Evolutionary conservation across 768 basidiomycete species (phyloP), one percentile per base, ranked within the genome.

Genomic region (Amanita subjunquillea): DNA sequence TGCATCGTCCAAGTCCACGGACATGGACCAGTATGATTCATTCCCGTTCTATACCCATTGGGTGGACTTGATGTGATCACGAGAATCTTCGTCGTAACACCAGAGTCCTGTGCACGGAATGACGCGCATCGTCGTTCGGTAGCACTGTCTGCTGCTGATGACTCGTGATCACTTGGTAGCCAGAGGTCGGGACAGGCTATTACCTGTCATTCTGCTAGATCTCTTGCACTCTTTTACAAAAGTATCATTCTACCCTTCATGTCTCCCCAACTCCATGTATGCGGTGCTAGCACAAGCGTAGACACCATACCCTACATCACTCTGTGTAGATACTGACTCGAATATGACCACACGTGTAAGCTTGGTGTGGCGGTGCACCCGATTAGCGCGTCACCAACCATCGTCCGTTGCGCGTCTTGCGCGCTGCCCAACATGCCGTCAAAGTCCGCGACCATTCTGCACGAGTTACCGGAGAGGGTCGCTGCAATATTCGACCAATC

Each of bases 401-500:
- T 6, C 6, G 27, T 30, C 9, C 30, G 8, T 50, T 50, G 47
- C 29, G 49, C 38, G 37, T 23, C 43, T 7, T 10, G 36, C 15
- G 6, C 38, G 34, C 37, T 43, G 39, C 23, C 41, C 37, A 40
- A 40, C 25, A 68, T 67, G 67, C 60, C 62, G 37, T 57, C 58
- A 40, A 59, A 55, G 27, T 52, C 57, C 12, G 54, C 58, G 37
- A 54, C 55, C 38, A 42, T 62, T 17, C 63, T 70, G 2, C 67
- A 69, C 3, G 60, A 60, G 6, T 56, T 77, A 0, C 59, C 65
- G 39, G 71, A 69, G 36, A 62, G 63, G 6, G 55, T 77, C 15
- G 65, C 72, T 1, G 58, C 59, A 10, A 69, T 76, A 17, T 94
- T 95, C 53, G 83, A 87, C 42, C 91, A 96, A 66, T 85, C 78